These are phyloP conservation scores for Xylaria sp. DNA, from an alignment of 2,329 filamentous ascomycete genomes.

Conservation along the genomic window DNA sequence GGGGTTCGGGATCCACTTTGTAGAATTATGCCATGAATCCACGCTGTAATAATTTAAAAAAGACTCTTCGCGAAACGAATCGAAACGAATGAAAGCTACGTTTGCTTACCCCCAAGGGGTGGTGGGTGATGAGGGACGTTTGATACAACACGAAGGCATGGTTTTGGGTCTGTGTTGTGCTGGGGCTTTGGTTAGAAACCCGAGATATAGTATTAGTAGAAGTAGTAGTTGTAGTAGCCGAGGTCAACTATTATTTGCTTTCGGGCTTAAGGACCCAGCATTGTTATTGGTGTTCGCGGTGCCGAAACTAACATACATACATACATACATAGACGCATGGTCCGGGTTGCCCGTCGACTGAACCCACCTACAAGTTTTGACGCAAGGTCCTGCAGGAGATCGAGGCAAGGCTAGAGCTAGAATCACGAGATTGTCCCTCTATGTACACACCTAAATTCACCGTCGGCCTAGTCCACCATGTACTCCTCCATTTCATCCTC, in stretches of 20 bases:
- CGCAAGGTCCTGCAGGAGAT: background rate
- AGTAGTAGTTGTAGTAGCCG: background rate
- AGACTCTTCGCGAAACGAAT: constrained; percentile 17
- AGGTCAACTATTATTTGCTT: background rate
- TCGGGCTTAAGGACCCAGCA: background rate
- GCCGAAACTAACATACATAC: background rate
- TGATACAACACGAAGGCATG: background rate
- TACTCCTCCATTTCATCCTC: constrained; percentile 3
- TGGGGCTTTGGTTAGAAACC: too few species aligned
- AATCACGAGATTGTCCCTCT: too few species aligned
- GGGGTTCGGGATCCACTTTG: constrained; percentile 32
- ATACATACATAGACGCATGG: too few species aligned
- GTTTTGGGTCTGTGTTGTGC: too few species aligned
- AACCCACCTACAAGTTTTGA: background rate
- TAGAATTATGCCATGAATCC: constrained; percentile 35
- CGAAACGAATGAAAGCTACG: background rate
- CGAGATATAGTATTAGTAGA: too few species aligned
- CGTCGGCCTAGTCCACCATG: background rate
- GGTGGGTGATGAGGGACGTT: background rate
- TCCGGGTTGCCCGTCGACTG: background rate
- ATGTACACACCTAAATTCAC: background rate
- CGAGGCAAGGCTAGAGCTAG: background rate
- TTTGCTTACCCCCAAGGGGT: background rate
- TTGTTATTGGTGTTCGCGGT: background rate
- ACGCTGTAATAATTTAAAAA: constrained; percentile 34